Evolutionary conservation across 306 rosid genomes (phyloP).

Genomic region (Oemleria cerasiformis): DNA sequence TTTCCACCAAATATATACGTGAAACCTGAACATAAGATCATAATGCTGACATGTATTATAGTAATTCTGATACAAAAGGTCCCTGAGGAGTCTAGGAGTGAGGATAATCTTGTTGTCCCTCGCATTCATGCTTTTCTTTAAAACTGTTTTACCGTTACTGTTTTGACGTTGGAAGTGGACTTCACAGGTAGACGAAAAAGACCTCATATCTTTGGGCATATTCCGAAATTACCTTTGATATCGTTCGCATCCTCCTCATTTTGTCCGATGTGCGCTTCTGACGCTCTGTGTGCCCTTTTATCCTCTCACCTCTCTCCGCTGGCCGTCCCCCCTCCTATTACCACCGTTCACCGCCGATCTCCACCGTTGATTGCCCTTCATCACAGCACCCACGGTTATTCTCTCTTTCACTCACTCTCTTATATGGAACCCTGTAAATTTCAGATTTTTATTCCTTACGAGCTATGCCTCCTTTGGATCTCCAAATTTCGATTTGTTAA

Average conservation of each 20-base stretch:
- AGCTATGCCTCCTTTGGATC: slow-evolving; percentile 9
- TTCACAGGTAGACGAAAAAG: not conserved
- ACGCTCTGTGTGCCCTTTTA: slow-evolving; percentile 6
- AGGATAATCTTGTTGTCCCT: too few species aligned
- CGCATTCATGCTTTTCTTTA: too few species aligned
- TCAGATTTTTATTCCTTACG: not conserved
- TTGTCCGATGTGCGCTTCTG: slow-evolving; percentile 29
- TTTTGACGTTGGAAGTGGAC: not conserved
- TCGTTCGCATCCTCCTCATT: not conserved
- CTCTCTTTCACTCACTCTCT: not conserved
- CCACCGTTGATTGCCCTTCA: slow-evolving; percentile 7
- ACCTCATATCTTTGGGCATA: slow-evolving; percentile 3
- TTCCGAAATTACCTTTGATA: slow-evolving; percentile 15
- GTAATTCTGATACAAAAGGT: too few species aligned
- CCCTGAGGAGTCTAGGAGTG: too few species aligned
- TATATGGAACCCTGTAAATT: not conserved
- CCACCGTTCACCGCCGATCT: slow-evolving; percentile 26
- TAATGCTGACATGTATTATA: too few species aligned
- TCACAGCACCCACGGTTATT: slow-evolving; percentile 21
- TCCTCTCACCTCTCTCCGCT: slow-evolving; percentile 26
- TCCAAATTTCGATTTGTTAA: not conserved
- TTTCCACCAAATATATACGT: too few species aligned
- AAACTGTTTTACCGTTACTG: slow-evolving; percentile 1
- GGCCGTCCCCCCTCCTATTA: not conserved
- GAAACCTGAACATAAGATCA: too few species aligned